A percentile compares a stretch with the other conserved stretches of the same genome.
phyloP scores from a whole-genome alignment of 257 asterid species.

The Thymus quinquecostatus region DNA sequence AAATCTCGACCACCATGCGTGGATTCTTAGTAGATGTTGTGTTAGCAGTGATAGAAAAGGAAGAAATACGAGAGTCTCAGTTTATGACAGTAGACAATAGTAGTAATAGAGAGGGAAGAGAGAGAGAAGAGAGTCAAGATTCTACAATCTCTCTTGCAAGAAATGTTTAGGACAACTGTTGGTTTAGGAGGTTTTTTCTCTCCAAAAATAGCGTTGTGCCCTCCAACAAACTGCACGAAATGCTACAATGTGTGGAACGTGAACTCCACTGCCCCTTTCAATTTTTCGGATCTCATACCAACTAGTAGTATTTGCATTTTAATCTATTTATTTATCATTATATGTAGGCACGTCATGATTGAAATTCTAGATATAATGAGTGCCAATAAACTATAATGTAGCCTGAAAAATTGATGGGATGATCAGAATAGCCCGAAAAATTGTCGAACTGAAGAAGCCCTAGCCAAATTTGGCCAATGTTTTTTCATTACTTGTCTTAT shows the following conservation, averaged over 20 bases:
- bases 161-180: background rate
- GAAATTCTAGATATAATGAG: too few species aligned
- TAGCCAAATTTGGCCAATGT: too few species aligned
- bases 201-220: conserved; percentile 52
- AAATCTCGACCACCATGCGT: background rate
- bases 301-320: too few species aligned
- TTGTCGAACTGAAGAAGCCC: too few species aligned
- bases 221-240: conserved; percentile 24
- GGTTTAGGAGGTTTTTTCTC: conserved; percentile 53
- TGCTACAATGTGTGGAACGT: conserved; percentile 15
- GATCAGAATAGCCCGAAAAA: too few species aligned
- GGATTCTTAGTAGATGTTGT: background rate
- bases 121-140: background rate
- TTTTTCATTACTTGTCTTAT: too few species aligned
- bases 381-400: too few species aligned
- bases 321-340: too few species aligned
- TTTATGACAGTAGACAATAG: conserved; percentile 2
- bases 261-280: conserved; percentile 17
- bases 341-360: too few species aligned
- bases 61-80: conserved; percentile 28
- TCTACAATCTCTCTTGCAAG: background rate
- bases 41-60: background rate
- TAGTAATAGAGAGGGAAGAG: conserved; percentile 3
- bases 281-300: background rate
- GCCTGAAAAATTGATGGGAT: too few species aligned